Conservation (phyloP, 2,329 filamentous ascomycete species). For the Xylariomycetidae sp. region DNA sequence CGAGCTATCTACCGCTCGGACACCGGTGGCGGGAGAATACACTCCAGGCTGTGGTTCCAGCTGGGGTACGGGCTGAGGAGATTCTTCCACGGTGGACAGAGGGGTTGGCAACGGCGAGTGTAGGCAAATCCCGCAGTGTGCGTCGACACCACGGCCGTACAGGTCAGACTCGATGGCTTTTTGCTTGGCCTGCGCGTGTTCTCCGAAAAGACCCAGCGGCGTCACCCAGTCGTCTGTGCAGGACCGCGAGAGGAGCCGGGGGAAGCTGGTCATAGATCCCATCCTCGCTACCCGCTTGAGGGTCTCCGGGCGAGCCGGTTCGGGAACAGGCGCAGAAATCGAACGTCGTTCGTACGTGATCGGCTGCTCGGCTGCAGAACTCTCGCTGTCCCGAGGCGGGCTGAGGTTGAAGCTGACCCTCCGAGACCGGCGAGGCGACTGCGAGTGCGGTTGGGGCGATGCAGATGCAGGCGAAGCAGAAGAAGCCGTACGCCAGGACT, state of each 20-base stretch:
- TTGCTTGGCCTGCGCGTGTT: constrained; percentile 5
- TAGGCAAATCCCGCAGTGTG: constrained; percentile 14
- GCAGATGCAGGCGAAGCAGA: constrained; percentile 5
- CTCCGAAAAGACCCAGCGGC: constrained; percentile 13
- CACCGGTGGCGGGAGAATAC: too few species aligned
- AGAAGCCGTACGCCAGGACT: too few species aligned
- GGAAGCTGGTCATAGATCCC: constrained; percentile 18
- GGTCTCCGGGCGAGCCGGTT: constrained; percentile 3
- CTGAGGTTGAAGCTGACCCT: constrained; percentile 3
- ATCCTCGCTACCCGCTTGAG: constrained; percentile 1
- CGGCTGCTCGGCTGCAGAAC: background rate
- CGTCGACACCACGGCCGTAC: constrained; percentile 25
- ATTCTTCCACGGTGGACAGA: too few species aligned
- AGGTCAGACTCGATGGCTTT: constrained; percentile 10
- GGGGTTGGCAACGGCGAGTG: constrained; percentile 7
- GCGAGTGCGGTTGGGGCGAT: constrained; percentile 9
- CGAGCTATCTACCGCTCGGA: too few species aligned
- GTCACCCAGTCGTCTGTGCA: constrained; percentile 24
- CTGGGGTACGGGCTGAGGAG: too few species aligned
- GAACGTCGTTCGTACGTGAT: constrained; percentile 6
- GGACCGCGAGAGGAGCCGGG: constrained; percentile 18
- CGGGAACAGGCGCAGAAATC: constrained; percentile 14
- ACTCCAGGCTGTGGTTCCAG: too few species aligned
- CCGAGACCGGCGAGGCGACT: constrained; percentile 5
- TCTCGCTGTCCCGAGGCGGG: background rate